phyloP scores from a whole-genome alignment of 176 grass and related monocot species.

The Thalia dealbata region DNA sequence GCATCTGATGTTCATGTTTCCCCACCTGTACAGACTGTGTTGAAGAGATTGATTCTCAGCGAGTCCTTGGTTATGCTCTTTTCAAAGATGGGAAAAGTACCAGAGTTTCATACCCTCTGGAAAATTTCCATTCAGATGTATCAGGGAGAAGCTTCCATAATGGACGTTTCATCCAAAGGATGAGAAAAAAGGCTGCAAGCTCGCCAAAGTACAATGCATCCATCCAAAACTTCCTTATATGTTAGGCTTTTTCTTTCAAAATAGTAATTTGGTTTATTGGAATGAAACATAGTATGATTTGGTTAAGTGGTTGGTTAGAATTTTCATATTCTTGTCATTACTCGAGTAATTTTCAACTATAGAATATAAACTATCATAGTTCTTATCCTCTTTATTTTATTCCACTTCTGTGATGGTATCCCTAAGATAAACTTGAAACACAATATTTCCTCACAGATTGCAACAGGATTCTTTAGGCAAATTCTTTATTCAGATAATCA shows the following conservation, averaged over 20 bases:
- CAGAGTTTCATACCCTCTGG: slow-evolving; percentile 76
- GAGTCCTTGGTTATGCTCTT: slow-evolving; percentile 75
- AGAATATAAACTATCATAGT: too few species aligned
- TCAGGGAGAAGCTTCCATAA: slow-evolving; percentile 96
- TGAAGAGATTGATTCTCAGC: slow-evolving; percentile 87
- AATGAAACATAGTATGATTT: too few species aligned
- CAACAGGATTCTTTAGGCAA: too few species aligned
- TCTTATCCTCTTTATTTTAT: too few species aligned
- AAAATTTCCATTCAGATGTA: slow-evolving; percentile 84
- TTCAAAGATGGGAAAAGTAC: slow-evolving; percentile 85
- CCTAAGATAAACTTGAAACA: too few species aligned
- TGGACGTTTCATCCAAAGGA: slow-evolving; percentile 90
- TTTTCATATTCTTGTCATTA: too few species aligned
- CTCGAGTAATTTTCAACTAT: too few species aligned
- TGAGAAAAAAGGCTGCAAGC: slow-evolving; percentile 66
- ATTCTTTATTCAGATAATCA: too few species aligned
- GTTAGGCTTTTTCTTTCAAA: background rate
- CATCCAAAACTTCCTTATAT: background rate
- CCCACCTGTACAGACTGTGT: slow-evolving; percentile 63
- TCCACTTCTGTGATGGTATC: too few species aligned
- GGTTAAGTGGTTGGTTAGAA: too few species aligned
- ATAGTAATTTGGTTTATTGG: background rate
- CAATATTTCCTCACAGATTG: too few species aligned
- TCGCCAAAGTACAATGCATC: slow-evolving; percentile 60
- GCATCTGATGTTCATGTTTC: background rate